phyloP scores from a whole-genome alignment of 2,329 filamentous ascomycete species.

The Penicillium sp. region DNA sequence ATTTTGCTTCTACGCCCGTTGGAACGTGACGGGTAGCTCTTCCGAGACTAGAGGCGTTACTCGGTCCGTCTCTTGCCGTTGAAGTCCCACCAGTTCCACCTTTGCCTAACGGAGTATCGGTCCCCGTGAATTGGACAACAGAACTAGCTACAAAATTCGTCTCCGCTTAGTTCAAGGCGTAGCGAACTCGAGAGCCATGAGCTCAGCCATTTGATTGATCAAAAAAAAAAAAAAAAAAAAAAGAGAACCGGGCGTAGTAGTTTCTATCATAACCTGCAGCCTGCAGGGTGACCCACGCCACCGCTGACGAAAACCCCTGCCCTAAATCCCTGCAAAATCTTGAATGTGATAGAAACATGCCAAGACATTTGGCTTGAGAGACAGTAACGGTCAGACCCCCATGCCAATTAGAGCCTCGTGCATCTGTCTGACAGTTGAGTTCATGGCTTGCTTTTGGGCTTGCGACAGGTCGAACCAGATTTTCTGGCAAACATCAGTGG shows the following conservation, averaged over 20 bases:
- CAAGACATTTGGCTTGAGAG: not conserved
- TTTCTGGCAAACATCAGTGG: not conserved
- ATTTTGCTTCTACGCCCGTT: not conserved
- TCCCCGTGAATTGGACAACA: too few species aligned
- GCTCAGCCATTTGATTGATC: not conserved
- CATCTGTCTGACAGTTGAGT: not conserved
- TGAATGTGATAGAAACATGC: not conserved
- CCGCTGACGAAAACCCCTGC: not conserved
- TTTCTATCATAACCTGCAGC: not conserved
- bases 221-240: not conserved
- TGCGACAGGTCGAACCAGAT: not conserved
- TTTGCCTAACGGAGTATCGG: not conserved
- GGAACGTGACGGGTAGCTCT: not conserved
- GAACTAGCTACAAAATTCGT: not conserved
- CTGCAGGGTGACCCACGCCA: not conserved
- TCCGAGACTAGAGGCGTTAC: not conserved
- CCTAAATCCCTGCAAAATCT: not conserved
- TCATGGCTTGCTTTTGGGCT: not conserved
- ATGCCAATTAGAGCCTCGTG: not conserved
- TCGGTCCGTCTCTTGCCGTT: constrained; percentile 2
- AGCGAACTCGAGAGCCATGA: not conserved
- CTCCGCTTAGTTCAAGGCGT: not conserved
- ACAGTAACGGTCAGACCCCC: not conserved
- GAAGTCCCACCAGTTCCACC: not conserved
- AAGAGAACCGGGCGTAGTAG: not conserved